These are phyloP conservation scores for Pichia thaimueangensis DNA, from an alignment of 805 yeast species.

Conservation along the genomic window DNA sequence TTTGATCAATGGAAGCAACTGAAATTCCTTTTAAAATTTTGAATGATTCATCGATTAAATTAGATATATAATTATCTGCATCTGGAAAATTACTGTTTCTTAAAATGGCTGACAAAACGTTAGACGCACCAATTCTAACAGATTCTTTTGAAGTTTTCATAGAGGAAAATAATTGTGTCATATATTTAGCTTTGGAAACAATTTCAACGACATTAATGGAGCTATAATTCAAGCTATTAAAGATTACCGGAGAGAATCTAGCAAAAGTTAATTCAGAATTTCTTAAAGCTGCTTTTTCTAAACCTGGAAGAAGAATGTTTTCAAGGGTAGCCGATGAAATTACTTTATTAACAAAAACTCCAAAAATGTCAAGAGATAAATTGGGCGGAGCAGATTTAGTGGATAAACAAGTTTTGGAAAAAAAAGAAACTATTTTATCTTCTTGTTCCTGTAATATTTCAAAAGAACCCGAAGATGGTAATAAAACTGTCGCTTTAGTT, in stretches of 20 bases:
- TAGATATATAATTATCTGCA: constrained; percentile 25
- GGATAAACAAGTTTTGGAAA: constrained; percentile 33
- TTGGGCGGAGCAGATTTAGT: constrained; percentile 23
- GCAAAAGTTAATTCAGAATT: constrained; percentile 68
- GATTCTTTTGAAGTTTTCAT: constrained; percentile 65
- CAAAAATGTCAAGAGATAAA: constrained; percentile 18
- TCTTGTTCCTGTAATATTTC: constrained; percentile 13
- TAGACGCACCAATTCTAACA: constrained; percentile 47
- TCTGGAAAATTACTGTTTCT: constrained; percentile 14
- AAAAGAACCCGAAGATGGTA: neutral
- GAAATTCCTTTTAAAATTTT: constrained; percentile 51
- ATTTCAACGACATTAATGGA: constrained; percentile 37
- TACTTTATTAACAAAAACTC: constrained; percentile 11
- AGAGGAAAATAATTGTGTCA: constrained; percentile 45
- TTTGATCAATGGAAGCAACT: constrained; percentile 59
- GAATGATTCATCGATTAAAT: constrained; percentile 46
- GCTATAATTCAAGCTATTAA: constrained; percentile 27
- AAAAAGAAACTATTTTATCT: constrained; percentile 22
- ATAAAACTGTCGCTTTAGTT: constrained; percentile 5
- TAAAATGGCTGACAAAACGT: constrained; percentile 28
- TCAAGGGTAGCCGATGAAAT: constrained; percentile 12
- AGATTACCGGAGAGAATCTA: constrained; percentile 45
- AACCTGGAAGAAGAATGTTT: constrained; percentile 36
- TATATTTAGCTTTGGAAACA: constrained; percentile 37
- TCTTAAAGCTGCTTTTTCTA: constrained; percentile 71